These are phyloP conservation scores for Mycena belliarum DNA, from an alignment of 768 basidiomycete genomes.

Conservation along the genomic window DNA sequence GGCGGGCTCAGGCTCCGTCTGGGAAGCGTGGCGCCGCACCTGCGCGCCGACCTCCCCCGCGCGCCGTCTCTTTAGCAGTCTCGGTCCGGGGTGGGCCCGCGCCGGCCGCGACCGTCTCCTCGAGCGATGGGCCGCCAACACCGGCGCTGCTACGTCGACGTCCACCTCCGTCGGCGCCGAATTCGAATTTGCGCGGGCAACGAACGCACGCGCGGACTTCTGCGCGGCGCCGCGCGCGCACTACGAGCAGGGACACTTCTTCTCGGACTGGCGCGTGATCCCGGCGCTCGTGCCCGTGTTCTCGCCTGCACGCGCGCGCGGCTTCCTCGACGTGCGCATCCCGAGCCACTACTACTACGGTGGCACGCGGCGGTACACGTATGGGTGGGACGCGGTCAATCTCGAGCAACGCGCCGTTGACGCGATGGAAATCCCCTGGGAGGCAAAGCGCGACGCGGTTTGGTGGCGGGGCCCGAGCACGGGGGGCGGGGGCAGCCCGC, in stretches of 20 bases:
- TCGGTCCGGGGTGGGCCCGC: conserved; percentile 50
- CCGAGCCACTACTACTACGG: conserved; percentile 97
- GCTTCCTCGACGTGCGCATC: conserved; percentile 89
- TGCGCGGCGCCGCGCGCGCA: conserved; percentile 83
- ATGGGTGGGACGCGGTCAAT: conserved; percentile 84
- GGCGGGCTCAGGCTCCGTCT: conserved; percentile 80
- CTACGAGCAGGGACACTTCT: conserved; percentile 88
- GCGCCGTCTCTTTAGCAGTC: conserved; percentile 79
- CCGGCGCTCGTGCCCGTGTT: conserved; percentile 90
- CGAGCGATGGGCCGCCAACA: not conserved
- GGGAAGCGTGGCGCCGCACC: conserved; percentile 94
- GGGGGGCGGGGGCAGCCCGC: conserved; percentile 87
- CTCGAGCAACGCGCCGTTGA: conserved; percentile 76
- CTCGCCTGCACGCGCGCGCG: conserved; percentile 84
- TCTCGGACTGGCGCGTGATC: conserved; percentile 93
- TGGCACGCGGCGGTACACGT: conserved; percentile 79
- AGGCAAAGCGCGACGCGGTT: conserved; percentile 79
- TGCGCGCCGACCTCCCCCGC: conserved; percentile 80
- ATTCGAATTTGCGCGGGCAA: conserved; percentile 62
- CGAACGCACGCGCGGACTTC: conserved; percentile 72
- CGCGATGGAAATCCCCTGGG: conserved; percentile 87
- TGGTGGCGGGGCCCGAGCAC: conserved; percentile 98
- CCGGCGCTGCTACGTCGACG: not conserved
- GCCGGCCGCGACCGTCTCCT: conserved; percentile 3
- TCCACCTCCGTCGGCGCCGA: conserved; percentile 42